Percentiles rank a stretch among this genome's conserved stretches.
phyloP scores from a whole-genome alignment of 306 rosid species.

The Pueraria montana region DNA sequence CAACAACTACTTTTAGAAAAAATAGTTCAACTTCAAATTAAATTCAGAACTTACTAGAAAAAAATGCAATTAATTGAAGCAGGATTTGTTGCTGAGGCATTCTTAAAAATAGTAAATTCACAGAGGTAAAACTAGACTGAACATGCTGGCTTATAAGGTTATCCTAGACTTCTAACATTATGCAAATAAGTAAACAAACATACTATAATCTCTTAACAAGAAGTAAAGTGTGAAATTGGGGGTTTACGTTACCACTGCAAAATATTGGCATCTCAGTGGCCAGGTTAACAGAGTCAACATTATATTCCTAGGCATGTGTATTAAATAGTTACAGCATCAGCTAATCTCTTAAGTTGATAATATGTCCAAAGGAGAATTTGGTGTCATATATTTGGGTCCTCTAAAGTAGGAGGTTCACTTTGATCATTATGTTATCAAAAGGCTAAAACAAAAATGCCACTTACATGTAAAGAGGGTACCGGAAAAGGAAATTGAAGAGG shows the following conservation, averaged over 20 bases:
- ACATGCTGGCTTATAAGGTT: background rate
- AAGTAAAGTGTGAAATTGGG: constrained; percentile 20
- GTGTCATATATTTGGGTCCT: constrained; percentile 2
- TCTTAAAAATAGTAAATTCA: background rate
- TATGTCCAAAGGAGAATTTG: constrained; percentile 3
- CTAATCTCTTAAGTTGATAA: background rate
- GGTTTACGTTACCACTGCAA: background rate
- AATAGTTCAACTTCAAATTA: constrained; percentile 1
- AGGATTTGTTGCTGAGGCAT: background rate
- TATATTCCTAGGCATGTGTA: constrained; percentile 6
- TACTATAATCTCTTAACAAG: background rate
- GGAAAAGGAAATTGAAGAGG: background rate
- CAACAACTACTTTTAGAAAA: constrained; percentile 19
- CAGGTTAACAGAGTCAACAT: background rate
- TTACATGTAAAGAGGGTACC: background rate
- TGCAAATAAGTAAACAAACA: background rate
- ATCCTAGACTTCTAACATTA: background rate
- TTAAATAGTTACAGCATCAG: constrained; percentile 9
- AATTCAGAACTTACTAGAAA: background rate
- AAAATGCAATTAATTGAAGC: background rate
- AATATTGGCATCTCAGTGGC: constrained; percentile 2
- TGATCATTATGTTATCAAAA: background rate
- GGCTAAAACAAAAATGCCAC: background rate
- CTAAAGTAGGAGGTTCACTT: constrained; percentile 13
- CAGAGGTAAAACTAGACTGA: constrained; percentile 29